Evolutionary conservation across 2,329 filamentous ascomycete genomes (phyloP), one percentile per base, ranked within the genome.

Genomic region (Penicillium sp.): DNA sequence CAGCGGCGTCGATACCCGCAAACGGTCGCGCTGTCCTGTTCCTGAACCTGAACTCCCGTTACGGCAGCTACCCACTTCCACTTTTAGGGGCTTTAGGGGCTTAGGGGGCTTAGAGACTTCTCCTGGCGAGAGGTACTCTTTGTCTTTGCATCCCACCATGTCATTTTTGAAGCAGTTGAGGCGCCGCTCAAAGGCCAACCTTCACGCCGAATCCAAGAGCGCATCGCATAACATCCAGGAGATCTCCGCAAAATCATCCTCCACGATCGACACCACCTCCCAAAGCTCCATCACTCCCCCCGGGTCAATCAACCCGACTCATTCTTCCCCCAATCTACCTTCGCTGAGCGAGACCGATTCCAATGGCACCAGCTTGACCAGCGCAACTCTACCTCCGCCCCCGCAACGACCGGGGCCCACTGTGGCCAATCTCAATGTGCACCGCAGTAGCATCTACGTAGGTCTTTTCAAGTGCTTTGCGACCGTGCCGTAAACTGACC

Each of bases 81-180:
- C 23, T 16, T 9, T 23, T 29, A 23, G 20, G 34, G n/a, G n/a
- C n/a, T 9, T 23, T 29, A 23, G 20, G 18, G 11, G 41, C 18
- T 20, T 20, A 20, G 29, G 22, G n/a, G 22, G 23, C 11, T 40
- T 44, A 3, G 18, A 4, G 24, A 3, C 45, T 50, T 52, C 51
- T 49, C 41, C 36, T 39, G 52, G 47, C 14, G 42, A 50, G 49
- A 48, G 43, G 20, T 34, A 39, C 44, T 40, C 34, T 36, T 47
- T 40, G 28, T 46, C 45, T 44, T 41, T 26, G 36, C 40, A 47
- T 39, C 16, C 46, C 49, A 47, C 35, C 43, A 76, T 76, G 74
- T 66, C 84, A 35, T 87, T 94, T 63, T 77, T 93, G 60, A 87
- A 82, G 69, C 82, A 85, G 63, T 71, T 95, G 46, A 85, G 87